Evolutionary conservation across 345 rosid genomes (phyloP).

Genomic region (Dovyalis caffra): DNA sequence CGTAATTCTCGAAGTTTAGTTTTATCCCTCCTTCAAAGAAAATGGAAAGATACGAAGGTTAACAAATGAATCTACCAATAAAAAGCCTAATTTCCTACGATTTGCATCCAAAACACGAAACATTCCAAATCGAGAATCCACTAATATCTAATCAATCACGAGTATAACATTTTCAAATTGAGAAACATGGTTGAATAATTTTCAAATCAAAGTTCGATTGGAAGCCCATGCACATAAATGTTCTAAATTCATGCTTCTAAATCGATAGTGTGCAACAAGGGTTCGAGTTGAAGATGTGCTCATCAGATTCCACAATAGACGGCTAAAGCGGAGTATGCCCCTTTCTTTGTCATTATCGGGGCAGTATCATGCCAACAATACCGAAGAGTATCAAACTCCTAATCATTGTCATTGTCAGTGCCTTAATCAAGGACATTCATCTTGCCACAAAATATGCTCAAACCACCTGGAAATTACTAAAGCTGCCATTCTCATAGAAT

Average conservation of each 20-base stretch:
- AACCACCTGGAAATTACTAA: background rate
- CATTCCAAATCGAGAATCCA: background rate
- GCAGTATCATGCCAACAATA: slow-evolving; percentile 35
- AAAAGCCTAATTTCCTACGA: background rate
- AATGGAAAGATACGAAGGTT: background rate
- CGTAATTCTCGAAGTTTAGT: no score
- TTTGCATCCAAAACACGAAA: background rate
- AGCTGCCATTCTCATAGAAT: background rate
- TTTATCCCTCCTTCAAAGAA: no score
- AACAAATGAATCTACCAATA: background rate
- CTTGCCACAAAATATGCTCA: background rate
- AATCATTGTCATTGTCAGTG: slow-evolving; percentile 27
- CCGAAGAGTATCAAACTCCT: slow-evolving; percentile 35
- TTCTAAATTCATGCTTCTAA: background rate
- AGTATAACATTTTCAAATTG: background rate
- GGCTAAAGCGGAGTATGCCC: slow-evolving; percentile 16
- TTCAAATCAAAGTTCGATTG: background rate
- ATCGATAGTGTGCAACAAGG: background rate
- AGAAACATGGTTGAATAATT: background rate
- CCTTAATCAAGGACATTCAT: background rate
- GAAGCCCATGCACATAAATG: background rate
- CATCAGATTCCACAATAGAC: slow-evolving; percentile 35
- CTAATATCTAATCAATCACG: background rate
- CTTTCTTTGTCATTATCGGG: slow-evolving; percentile 32
- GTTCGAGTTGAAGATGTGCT: slow-evolving; percentile 19